Conservation (phyloP, 148 eudicot species). For the Dianthus caryophyllus region DNA sequence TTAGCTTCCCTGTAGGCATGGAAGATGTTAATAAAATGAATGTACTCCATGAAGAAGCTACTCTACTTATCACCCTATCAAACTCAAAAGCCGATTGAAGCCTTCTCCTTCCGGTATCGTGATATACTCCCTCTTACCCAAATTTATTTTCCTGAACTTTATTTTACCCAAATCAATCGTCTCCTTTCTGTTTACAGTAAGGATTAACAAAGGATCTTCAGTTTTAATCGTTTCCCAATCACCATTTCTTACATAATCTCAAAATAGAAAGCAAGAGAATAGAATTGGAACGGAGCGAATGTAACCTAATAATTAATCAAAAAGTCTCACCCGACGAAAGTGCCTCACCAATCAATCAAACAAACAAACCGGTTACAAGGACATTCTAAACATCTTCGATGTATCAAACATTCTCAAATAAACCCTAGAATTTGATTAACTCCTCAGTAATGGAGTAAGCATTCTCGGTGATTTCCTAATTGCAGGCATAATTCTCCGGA, state of each 20-base stretch:
- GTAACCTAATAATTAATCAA: not conserved
- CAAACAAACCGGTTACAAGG: not conserved
- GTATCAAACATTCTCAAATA: not conserved
- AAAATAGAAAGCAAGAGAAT: no score
- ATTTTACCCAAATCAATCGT: no score
- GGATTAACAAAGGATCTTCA: no score
- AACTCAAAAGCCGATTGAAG: not conserved
- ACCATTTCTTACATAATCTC: no score
- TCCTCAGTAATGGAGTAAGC: not conserved
- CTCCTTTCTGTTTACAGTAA: no score
- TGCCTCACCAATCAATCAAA: not conserved
- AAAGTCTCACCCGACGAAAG: not conserved
- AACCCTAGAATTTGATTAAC: slow-evolving; percentile 4
- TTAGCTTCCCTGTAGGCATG: not conserved
- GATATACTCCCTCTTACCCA: no score
- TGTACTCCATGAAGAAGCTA: not conserved
- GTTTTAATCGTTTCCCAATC: no score
- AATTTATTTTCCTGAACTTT: no score
- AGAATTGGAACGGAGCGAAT: no score
- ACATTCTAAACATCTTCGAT: not conserved
- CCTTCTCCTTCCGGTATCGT: not conserved
- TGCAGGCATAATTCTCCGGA: not conserved
- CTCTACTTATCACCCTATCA: not conserved
- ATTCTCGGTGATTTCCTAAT: not conserved
- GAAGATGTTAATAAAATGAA: not conserved